Conservation (phyloP, 805 yeast genomes). For the Zygoascus bituminiphila region DNA sequence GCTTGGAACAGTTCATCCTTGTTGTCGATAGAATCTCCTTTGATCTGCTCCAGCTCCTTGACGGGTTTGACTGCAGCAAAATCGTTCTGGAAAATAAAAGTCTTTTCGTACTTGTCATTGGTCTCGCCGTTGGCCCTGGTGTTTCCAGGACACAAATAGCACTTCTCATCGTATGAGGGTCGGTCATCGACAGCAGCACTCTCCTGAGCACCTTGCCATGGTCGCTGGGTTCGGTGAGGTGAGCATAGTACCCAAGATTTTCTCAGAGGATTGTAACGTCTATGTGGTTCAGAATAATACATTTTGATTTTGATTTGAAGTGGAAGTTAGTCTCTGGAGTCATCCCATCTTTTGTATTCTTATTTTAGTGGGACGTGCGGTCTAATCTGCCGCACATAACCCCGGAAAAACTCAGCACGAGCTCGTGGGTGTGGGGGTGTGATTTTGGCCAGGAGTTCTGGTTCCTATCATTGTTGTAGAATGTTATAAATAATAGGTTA, state of each 20-base stretch:
- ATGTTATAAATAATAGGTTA: no score
- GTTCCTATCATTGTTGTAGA: no score
- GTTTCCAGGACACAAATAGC: slow-evolving; percentile 70
- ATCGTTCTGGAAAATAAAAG: slow-evolving; percentile 60
- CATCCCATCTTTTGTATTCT: no score
- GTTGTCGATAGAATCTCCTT: slow-evolving; percentile 11
- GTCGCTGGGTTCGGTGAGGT: slow-evolving; percentile 70
- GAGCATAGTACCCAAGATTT: slow-evolving; percentile 62
- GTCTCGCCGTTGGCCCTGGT: slow-evolving; percentile 50
- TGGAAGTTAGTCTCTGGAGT: no score
- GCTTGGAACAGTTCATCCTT: slow-evolving; percentile 43
- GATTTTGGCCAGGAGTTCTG: no score
- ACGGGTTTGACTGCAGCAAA: slow-evolving; percentile 53
- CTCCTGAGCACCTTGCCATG: slow-evolving; percentile 75
- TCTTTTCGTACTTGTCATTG: slow-evolving; percentile 49
- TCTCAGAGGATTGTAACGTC: slow-evolving; percentile 63
- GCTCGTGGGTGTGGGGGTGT: background rate
- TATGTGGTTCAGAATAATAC: slow-evolving; percentile 37
- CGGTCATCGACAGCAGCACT: slow-evolving; percentile 33
- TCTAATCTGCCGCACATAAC: background rate
- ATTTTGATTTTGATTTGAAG: no score
- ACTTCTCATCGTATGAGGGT: slow-evolving; percentile 53
- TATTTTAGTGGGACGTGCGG: no score
- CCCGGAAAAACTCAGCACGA: background rate
- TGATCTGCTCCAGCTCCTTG: slow-evolving; percentile 14